Percentiles rank a stretch among this genome's conserved stretches.
Evolutionary conservation across 1,284 basidiomycete genomes (phyloP).

Genomic region (Cryptococcus maquisensis): DNA sequence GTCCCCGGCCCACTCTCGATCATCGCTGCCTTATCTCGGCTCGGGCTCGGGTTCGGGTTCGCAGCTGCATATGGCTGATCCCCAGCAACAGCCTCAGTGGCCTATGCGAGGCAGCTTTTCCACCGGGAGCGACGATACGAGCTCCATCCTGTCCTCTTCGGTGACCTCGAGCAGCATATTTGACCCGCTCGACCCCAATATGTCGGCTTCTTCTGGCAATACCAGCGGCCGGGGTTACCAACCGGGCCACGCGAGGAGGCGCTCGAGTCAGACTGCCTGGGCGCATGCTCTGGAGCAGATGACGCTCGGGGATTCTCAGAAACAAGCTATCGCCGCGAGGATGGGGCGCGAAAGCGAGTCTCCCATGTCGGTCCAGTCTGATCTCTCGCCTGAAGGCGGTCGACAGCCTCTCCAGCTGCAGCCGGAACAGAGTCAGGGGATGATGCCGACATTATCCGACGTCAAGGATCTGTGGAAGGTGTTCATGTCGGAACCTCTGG

Average conservation of each 20-base stretch:
- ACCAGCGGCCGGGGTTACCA: no score
- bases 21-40: no score
- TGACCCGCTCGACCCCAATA: no score
- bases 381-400: conserved; percentile 7
- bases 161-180: conserved; percentile 12
- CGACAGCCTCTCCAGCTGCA: neutral
- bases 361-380: neutral
- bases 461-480: conserved; percentile 43
- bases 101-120: neutral
- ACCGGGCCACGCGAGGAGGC: conserved; percentile 14
- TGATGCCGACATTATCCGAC: conserved; percentile 28
- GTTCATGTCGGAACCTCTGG: conserved; percentile 34
- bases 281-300: conserved; percentile 40
- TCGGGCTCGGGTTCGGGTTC: no score
- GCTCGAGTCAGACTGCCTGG: conserved; percentile 37
- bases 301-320: conserved; percentile 31
- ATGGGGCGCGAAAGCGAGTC: neutral
- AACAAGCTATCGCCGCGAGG: neutral
- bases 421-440: neutral
- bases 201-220: no score
- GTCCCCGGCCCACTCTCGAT: no score
- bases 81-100: conserved; percentile 1
- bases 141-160: conserved; percentile 11
- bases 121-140: conserved; percentile 5
- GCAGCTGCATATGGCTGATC: neutral